Base-by-base conservation (phyloP, 1,284 basidiomycete genomes). In the Ceratobasidium theobromae region DNA sequence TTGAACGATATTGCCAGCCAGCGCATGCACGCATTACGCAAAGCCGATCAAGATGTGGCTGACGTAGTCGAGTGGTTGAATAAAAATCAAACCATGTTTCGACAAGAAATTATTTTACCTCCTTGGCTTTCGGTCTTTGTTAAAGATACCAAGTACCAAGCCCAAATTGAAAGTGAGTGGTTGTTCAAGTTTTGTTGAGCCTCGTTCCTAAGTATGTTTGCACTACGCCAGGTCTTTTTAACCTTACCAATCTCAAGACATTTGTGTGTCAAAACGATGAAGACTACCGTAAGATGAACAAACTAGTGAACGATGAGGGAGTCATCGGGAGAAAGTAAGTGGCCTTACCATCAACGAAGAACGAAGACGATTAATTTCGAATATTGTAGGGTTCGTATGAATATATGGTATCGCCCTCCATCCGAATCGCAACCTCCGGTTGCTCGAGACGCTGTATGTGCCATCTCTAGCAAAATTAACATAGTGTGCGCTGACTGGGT, bases 261-360 rank as follows among this genome's bases (percentile, higher is more conserved):
- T 90, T 99, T 74, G 86, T 99, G 2, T 87, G 88, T 35, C 90
- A 95, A 74, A 88, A 86, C 70, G 83, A 88, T 66, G 88, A 91
- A 38, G 96, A 99, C 74, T 92, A 92, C 67, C 81, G 88, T 62
- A 77, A 80, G 0, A 77, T 95, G 51, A 87, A 89, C 70, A 76
- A 78, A 35, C 77, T 85, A 32, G 81, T 93, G 70, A 88, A 89
- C 71, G 87, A 89, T 72, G 79, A 65, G 1, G 60, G 58, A 18
- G 25, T 78, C 0, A 70, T 75, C 4, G 78, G 81, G 88, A 2
- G 65, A 82, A 76, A 66, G 81, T 32, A 41, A 51, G 46, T 18
- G 35, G 35, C 35, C 35, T 16, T 38, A 6, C 6, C 8, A 28
- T 23, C 28, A 14, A 9, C 4, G 11, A 25, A 38, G 27, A 38